A percentile compares a stretch with the other conserved stretches of the same genome.
phyloP scores from a whole-genome alignment of 140 eudicot species.

The Erigeron philadelphicus region DNA sequence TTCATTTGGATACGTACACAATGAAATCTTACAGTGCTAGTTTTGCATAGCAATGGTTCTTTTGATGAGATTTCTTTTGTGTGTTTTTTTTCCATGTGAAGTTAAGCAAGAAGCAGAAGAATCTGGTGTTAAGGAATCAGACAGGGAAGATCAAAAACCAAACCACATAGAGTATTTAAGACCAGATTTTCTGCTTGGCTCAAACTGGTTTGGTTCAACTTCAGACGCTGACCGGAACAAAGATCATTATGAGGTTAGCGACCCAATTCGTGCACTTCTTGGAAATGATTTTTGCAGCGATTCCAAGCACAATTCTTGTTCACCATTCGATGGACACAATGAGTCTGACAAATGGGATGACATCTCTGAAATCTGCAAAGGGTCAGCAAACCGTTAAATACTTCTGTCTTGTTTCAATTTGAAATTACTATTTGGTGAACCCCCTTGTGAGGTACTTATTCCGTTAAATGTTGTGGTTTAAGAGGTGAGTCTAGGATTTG shows the following conservation, averaged over 20 bases:
- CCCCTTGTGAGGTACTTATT: constrained; percentile 20
- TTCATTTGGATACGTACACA: too few relatives aligned
- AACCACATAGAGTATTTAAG: constrained; percentile 38
- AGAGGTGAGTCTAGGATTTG: constrained; percentile 20
- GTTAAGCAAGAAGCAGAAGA: constrained; percentile 47
- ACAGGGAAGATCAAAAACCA: constrained; percentile 35
- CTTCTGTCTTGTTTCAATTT: background rate
- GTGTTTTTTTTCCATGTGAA: constrained; percentile 23
- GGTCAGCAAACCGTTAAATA: constrained; percentile 22
- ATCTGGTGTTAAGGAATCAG: constrained; percentile 29
- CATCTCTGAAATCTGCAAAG: constrained; percentile 28
- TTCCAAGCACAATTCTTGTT: constrained; percentile 26
- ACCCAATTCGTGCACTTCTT: constrained; percentile 46
- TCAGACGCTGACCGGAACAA: constrained; percentile 32
- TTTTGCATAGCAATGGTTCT: background rate
- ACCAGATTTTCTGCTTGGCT: constrained; percentile 58
- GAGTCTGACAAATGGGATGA: constrained; percentile 34
- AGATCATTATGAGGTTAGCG: constrained; percentile 37
- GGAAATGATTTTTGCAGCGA: constrained; percentile 46
- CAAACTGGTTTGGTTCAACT: constrained; percentile 49
- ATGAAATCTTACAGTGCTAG: too few relatives aligned
- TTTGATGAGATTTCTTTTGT: constrained; percentile 2
- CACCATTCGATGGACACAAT: constrained; percentile 23
- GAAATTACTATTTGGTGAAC: constrained; percentile 26
- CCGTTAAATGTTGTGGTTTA: constrained; percentile 19